Evolutionary conservation across 2,329 filamentous ascomycete species (phyloP).

Genomic region (Anisogramma anomala): DNA sequence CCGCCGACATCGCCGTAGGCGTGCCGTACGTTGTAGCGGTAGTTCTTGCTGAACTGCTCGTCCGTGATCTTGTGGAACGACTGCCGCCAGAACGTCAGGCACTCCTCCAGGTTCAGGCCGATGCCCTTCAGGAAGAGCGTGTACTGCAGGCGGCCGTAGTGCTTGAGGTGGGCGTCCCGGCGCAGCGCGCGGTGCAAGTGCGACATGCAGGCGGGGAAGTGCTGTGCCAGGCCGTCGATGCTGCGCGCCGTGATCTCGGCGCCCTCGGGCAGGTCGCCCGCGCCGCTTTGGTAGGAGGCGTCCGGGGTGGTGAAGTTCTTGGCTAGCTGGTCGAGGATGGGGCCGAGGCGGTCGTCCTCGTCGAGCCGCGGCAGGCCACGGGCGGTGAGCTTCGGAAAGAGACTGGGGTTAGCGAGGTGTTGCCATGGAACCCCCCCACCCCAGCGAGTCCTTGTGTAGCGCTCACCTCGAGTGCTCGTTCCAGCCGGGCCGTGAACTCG

Average conservation of each 20-base stretch:
- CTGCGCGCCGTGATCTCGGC: slow-evolving; percentile 66
- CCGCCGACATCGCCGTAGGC: slow-evolving; percentile 89
- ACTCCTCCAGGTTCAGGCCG: slow-evolving; percentile 83
- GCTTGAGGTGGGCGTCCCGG: slow-evolving; percentile 82
- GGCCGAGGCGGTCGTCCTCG: slow-evolving; percentile 80
- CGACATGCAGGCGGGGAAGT: slow-evolving; percentile 91
- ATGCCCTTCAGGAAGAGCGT: slow-evolving; percentile 94
- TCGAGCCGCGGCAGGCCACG: slow-evolving; percentile 83
- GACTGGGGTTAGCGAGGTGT: no score
- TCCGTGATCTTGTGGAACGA: slow-evolving; percentile 80
- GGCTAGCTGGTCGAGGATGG: slow-evolving; percentile 64
- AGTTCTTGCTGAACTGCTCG: slow-evolving; percentile 94
- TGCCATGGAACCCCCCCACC: no score
- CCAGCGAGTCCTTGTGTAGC: slow-evolving; percentile 1
- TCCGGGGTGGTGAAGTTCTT: slow-evolving; percentile 94
- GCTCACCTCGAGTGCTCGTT: slow-evolving; percentile 68
- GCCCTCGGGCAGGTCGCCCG: slow-evolving; percentile 49
- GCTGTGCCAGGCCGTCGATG: slow-evolving; percentile 65
- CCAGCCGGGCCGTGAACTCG: slow-evolving; percentile 71
- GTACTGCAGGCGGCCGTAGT: slow-evolving; percentile 88
- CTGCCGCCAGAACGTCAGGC: slow-evolving; percentile 80
- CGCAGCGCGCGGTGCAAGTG: slow-evolving; percentile 77
- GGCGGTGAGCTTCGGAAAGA: slow-evolving; percentile 65
- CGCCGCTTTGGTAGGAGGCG: slow-evolving; percentile 59
- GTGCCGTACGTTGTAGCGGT: slow-evolving; percentile 95